A percentile compares a stretch with the other conserved stretches of the same genome.
Conservation (phyloP, 345 rosid genomes). For the Lumnitzera littorea region DNA sequence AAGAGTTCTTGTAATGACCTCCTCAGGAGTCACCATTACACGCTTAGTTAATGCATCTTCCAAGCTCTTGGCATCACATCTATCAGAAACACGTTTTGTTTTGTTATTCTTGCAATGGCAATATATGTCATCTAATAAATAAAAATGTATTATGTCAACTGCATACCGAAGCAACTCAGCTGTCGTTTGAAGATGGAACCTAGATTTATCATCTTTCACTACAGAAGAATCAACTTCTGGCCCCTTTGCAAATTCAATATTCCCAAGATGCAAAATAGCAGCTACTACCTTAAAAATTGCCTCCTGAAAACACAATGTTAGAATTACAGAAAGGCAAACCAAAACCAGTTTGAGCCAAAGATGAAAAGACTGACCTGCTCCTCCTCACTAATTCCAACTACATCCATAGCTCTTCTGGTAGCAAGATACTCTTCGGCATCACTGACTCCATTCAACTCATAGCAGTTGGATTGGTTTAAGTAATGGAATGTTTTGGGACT, state of each 20-base stretch:
- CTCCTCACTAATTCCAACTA: slow-evolving; percentile 96
- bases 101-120: background rate
- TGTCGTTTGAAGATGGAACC: slow-evolving; percentile 68
- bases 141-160: slow-evolving; percentile 8
- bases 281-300: slow-evolving; percentile 96
- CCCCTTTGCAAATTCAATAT: slow-evolving; percentile 88
- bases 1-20: slow-evolving; percentile 92
- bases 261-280: slow-evolving; percentile 91
- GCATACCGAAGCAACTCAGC: slow-evolving; percentile 89
- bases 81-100: slow-evolving; percentile 16
- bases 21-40: slow-evolving; percentile 99
- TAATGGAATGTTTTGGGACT: slow-evolving; percentile 69
- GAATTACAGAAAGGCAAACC: slow-evolving; percentile 12
- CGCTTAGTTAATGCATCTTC: slow-evolving; percentile 96
- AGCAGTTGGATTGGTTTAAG: slow-evolving; percentile 86
- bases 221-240: slow-evolving; percentile 85
- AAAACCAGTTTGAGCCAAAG: slow-evolving; percentile 10
- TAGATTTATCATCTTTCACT: slow-evolving; percentile 82
- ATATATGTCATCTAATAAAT: background rate
- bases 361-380: slow-evolving; percentile 59
- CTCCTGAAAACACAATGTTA: slow-evolving; percentile 50
- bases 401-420: slow-evolving; percentile 97
- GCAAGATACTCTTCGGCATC: slow-evolving; percentile 91
- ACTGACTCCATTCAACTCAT: slow-evolving; percentile 71
- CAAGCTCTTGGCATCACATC: slow-evolving; percentile 85